Evolutionary conservation across 495 filamentous ascomycete species (phyloP).

Genomic region (Aspergillus campestris): DNA sequence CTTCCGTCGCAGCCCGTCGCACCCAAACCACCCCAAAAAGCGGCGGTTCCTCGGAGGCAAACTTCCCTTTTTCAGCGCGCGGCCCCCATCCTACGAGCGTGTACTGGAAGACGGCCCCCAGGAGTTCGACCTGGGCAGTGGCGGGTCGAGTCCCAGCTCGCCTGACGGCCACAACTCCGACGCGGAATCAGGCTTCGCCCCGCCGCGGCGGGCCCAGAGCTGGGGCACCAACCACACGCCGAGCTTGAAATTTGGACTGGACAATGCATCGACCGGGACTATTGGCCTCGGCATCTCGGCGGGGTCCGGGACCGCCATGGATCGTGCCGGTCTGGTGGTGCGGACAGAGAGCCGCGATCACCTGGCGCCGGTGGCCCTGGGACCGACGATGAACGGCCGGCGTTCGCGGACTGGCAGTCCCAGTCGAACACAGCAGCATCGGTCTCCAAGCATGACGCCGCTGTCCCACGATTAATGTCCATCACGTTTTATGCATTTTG

Average conservation of each 20-base stretch:
- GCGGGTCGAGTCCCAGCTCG: conserved; percentile 49
- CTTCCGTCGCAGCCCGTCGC: conserved; percentile 42
- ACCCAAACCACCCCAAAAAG: conserved; percentile 43
- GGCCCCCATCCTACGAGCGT: conserved; percentile 67
- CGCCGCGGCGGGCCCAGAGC: conserved; percentile 30
- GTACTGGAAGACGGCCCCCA: conserved; percentile 69
- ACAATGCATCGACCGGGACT: conserved; percentile 45
- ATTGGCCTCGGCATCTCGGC: conserved; percentile 42
- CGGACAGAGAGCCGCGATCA: conserved; percentile 78
- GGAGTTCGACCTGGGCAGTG: conserved; percentile 63
- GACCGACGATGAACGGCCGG: conserved; percentile 37
- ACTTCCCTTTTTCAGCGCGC: conserved; percentile 44
- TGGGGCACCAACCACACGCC: conserved; percentile 32
- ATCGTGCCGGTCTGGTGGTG: conserved; percentile 64
- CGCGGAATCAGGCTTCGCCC: conserved; percentile 19
- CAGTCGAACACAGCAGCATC: conserved; percentile 32
- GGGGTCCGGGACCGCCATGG: conserved; percentile 48
- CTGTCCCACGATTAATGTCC: conserved; percentile 31
- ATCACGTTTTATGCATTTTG: no score
- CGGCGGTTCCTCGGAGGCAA: conserved; percentile 46
- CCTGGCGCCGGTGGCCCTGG: conserved; percentile 36
- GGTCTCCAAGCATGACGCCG: conserved; percentile 35
- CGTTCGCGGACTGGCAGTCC: conserved; percentile 39
- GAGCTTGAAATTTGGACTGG: conserved; percentile 49
- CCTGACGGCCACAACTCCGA: conserved; percentile 37